These are phyloP conservation scores for Endothia cerciana DNA, from an alignment of 2,329 filamentous ascomycete genomes.

Conservation along the genomic window DNA sequence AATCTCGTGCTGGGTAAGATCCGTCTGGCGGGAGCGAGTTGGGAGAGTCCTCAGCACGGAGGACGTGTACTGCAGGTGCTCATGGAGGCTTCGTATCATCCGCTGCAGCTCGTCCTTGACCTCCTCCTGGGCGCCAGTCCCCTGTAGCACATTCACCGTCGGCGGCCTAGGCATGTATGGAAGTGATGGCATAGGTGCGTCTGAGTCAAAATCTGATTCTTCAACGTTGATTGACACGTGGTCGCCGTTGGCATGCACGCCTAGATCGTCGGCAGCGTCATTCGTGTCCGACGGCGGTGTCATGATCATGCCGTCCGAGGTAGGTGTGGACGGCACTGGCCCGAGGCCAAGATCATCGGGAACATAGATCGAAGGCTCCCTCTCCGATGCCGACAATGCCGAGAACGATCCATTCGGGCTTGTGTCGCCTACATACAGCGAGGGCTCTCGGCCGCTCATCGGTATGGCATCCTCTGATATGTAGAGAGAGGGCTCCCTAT, in stretches of 20 bases:
- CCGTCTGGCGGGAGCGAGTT: constrained; percentile 29
- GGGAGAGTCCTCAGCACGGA: constrained; percentile 37
- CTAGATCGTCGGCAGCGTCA: constrained; percentile 26
- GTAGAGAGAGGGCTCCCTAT: constrained; percentile 17
- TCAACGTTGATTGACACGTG: constrained; percentile 26
- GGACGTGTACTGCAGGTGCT: constrained; percentile 40
- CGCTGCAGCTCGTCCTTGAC: constrained; percentile 40
- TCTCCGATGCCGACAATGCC: constrained; percentile 41
- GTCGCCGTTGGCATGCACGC: constrained; percentile 14
- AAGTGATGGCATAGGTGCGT: constrained; percentile 32
- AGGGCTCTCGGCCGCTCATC: constrained; percentile 27
- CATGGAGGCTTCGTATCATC: constrained; percentile 40
- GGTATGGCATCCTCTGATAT: constrained; percentile 22
- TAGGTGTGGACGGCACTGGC: constrained; percentile 34
- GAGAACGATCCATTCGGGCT: constrained; percentile 33
- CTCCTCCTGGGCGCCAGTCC: constrained; percentile 37
- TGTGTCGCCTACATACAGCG: constrained; percentile 48
- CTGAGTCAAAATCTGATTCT: constrained; percentile 25
- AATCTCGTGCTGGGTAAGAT: constrained; percentile 3
- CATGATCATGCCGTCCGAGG: constrained; percentile 51
- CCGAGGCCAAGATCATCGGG: constrained; percentile 61
- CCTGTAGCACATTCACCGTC: constrained; percentile 51
- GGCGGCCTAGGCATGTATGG: constrained; percentile 51
- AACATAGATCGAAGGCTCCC: constrained; percentile 64
- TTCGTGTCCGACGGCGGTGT: constrained; percentile 38